Evolutionary conservation across 768 basidiomycete genomes (phyloP).

Genomic region (Xerocomellus amylosporus): DNA sequence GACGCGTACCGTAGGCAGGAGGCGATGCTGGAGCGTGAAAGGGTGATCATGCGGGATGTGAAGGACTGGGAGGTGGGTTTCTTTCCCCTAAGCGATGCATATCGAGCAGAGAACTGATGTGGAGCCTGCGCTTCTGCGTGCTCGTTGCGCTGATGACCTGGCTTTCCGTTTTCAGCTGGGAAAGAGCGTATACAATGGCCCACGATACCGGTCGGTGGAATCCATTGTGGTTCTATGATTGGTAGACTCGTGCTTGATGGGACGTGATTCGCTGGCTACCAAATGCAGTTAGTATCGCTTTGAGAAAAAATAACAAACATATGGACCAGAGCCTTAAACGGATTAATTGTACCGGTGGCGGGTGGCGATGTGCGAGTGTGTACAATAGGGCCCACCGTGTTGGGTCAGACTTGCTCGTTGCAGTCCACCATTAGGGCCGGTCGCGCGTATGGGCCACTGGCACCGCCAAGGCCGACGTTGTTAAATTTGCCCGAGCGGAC

Average conservation of each 20-base stretch:
- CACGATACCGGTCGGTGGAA: conserved; percentile 60
- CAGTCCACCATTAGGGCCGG: conserved; percentile 20
- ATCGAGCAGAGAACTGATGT: conserved; percentile 17
- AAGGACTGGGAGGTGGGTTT: conserved; percentile 85
- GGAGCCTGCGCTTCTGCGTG: background rate
- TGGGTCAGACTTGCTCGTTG: conserved; percentile 13
- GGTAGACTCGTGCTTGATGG: conserved; percentile 10
- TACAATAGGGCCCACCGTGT: conserved; percentile 25
- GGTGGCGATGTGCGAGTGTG: conserved; percentile 23
- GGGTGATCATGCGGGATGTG: conserved; percentile 93
- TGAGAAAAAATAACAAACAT: conserved; percentile 8
- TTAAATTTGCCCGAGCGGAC: conserved; percentile 20
- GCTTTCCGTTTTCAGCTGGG: conserved; percentile 54
- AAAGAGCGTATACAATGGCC: conserved; percentile 81
- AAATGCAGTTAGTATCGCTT: conserved; percentile 1
- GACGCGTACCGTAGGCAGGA: conserved; percentile 79
- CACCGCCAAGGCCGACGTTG: conserved; percentile 11
- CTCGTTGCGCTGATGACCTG: background rate
- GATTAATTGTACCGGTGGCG: conserved; percentile 31
- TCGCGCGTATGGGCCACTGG: background rate
- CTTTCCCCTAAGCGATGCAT: conserved; percentile 23
- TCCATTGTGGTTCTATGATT: conserved; percentile 59
- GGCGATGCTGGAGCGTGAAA: conserved; percentile 76
- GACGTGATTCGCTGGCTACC: conserved; percentile 7
- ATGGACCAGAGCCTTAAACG: conserved; percentile 1